Base-by-base conservation (phyloP, 179 eudicot genomes). In the Camellia oleifera region DNA sequence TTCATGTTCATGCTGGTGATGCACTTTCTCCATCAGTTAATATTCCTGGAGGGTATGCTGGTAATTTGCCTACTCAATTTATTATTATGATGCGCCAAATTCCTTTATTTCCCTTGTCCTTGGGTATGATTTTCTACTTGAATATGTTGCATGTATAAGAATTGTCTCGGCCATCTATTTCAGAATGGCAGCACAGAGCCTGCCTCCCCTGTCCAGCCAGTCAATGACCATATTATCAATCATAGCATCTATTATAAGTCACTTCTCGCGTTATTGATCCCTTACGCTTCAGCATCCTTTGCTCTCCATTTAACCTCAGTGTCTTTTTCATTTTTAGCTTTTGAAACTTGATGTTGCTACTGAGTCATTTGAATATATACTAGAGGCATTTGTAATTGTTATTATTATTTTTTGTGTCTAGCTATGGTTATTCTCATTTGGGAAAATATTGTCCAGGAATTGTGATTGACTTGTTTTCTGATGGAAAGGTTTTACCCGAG, bases 21-120 rank as follows among this genome's bases (percentile, higher is more conserved):
- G 98, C 95, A 8, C 86, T 96, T 69, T 88, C 92, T 81, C 69
- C 90, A 44, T 81, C 85, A 13, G 88, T 87, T 20, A 80, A 74
- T 48, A 75, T 90, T 50, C 84, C 84, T 26, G 97, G 98, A 17
- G 98, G 99, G 70, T 96, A 90, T 84, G 94, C 99, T 77, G 94
- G 94, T 90, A 80, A 79, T 8, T n/a, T 40, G 60, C 17, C 61
- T 58, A 7, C 72, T 52, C 9, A 23, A 14, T n/a, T 52, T 26
- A 13, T 12, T 83, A 14, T 15, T 6, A 42, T 20, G 7, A 77
- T 53, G 5, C 48, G 23, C 70, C 63, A 68, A 40, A 48, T 76
- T 61, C 7, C 3, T 44, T 17, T 58, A 32, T 78, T 4, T 9
- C 40, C 40, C 40, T 32, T 32, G 40, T 32, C 40, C 40, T 32